A percentile compares a stretch with the other conserved stretches of the same genome.
These are phyloP conservation scores for Claviceps lovelessii DNA, from an alignment of 2,329 filamentous ascomycete genomes.

Conservation along the genomic window DNA sequence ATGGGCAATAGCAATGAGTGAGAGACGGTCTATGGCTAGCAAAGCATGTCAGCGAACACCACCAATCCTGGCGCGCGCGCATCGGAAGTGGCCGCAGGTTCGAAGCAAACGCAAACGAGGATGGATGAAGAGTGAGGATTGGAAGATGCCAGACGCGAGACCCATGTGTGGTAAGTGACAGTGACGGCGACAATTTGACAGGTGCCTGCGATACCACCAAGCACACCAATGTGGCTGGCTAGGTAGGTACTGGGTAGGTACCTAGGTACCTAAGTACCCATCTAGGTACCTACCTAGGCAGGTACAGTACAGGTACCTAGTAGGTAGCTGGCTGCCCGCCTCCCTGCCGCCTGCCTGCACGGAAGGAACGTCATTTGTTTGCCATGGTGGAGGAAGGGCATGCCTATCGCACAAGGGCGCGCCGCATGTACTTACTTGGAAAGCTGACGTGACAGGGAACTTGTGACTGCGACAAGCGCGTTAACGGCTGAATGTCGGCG, in stretches of 20 bases:
- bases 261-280: no score
- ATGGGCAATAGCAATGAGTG: constrained; percentile 5
- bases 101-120: constrained; percentile 3
- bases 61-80: constrained; percentile 4
- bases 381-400: neutral
- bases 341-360: neutral
- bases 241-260: no score
- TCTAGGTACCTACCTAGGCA: no score
- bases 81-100: constrained; percentile 6
- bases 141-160: neutral
- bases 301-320: no score
- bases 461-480: neutral
- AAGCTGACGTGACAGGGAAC: constrained; percentile 1
- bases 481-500: constrained; percentile 9
- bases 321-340: constrained; percentile 2
- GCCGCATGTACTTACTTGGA: constrained; percentile 6
- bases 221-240: constrained; percentile 1
- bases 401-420: constrained; percentile 1
- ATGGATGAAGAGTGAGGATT: constrained; percentile 7
- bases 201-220: neutral
- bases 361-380: neutral
- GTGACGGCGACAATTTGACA: neutral
- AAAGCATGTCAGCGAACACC: constrained; percentile 17
- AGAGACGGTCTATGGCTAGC: constrained; percentile 15
- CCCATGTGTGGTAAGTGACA: neutral